Base-by-base conservation (phyloP, 1,284 basidiomycete genomes). In the Phlebopus sp. region DNA sequence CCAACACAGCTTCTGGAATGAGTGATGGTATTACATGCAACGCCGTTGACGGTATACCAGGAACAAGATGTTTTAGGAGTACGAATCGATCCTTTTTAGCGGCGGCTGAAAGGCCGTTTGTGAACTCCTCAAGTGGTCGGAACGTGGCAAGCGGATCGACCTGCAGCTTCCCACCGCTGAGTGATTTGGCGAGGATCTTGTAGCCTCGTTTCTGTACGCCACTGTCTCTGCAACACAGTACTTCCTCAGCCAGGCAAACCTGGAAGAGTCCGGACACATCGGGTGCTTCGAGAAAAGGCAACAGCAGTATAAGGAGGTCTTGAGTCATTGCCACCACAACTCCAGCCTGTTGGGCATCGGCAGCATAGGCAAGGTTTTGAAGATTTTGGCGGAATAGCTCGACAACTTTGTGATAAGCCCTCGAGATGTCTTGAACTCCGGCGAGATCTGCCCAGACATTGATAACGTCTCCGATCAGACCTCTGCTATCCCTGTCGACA, bases 181-280 rank as follows among this genome's bases (percentile, higher is more conserved):
- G 68, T 34, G 95, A 66, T 52, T 87, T 86, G 37, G 87, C 78
- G 5, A 99, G 74, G 17, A 92, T 82, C 60, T 95, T 89, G 73
- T 99, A 99, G 14, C 86, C 88, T 56, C 96, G 92, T 71, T 99
- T 99, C 72, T 99, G 97, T 1, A 97, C 83, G 1, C 84, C 91
- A 42, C 90, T 91, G 58, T 97, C 92, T 54, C 75, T 78, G 61
- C 82, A 83, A 37, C 76, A 78, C 2, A 92, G 69, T 5, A 92
- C 78, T 25, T 81, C 76, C 2, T 74, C 63, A 1, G 76, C 72
- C 23, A 87, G 70, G 52, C 77, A 85, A 21, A 86, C 63, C 19
- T 79, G 69, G 66, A 93, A 87, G 32, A 94, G 74, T 2, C 75
- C 71, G 8, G 71, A 70, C 2, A 81, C 78, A 55, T 91, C 86